Evolutionary conservation across 768 basidiomycete species (phyloP).

Genomic region (Calocybe indica): DNA sequence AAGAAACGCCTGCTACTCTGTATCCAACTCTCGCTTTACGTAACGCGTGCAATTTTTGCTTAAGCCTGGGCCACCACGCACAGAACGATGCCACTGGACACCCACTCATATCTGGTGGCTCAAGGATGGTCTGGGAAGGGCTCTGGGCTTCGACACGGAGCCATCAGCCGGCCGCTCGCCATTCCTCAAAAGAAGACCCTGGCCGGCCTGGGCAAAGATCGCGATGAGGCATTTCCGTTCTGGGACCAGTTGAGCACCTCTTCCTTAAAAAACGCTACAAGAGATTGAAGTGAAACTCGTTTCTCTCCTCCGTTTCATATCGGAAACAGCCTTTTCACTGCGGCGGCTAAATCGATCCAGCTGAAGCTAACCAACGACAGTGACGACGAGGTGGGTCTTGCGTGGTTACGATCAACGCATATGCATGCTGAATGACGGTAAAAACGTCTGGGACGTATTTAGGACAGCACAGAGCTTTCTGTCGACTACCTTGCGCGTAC

Average conservation of each 20-base stretch:
- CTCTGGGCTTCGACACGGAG: slow-evolving; percentile 76
- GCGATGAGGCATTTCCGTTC: slow-evolving; percentile 94
- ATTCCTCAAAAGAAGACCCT: slow-evolving; percentile 82
- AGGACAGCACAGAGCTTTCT: too few relatives aligned
- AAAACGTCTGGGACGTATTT: too few relatives aligned
- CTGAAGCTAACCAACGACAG: slow-evolving; percentile 55
- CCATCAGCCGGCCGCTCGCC: slow-evolving; percentile 69
- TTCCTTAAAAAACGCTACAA: neutral
- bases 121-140: slow-evolving; percentile 92
- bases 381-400: slow-evolving; percentile 33
- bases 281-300: neutral
- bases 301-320: neutral
- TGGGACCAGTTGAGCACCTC: slow-evolving; percentile 84
- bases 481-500: slow-evolving; percentile 44
- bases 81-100: slow-evolving; percentile 57
- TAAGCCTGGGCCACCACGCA: too few relatives aligned
- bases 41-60: too few relatives aligned
- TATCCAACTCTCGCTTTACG: too few relatives aligned
- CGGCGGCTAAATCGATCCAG: slow-evolving; percentile 78
- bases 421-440: too few relatives aligned
- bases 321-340: slow-evolving; percentile 60
- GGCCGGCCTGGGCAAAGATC: slow-evolving; percentile 85
- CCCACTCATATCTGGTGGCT: slow-evolving; percentile 63
- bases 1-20: too few relatives aligned
- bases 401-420: neutral